Conservation (phyloP, 208 protist genomes). For the Leishmania amazonensis region DNA sequence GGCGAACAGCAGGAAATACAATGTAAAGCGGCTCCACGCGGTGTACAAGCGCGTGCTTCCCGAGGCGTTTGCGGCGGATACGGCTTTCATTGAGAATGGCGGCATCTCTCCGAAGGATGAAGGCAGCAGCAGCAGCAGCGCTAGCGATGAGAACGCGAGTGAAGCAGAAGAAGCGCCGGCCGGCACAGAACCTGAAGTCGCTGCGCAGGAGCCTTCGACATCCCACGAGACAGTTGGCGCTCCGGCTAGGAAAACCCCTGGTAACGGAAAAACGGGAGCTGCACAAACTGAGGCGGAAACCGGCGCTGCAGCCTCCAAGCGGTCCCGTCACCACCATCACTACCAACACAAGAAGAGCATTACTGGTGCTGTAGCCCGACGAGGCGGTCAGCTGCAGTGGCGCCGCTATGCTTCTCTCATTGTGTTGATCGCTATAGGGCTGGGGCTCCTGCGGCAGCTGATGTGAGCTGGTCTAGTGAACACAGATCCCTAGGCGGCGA, state of each 20-base stretch:
- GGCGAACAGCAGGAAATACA: conserved; percentile 48
- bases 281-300: background rate
- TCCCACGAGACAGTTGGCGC: background rate
- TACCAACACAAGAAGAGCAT: background rate
- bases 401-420: conserved; percentile 21
- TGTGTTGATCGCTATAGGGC: conserved; percentile 20
- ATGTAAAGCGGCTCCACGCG: conserved; percentile 36
- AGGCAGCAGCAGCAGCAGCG: background rate
- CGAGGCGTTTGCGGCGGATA: conserved; percentile 46
- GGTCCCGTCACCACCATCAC: background rate
- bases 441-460: conserved; percentile 18
- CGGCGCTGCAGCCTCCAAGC: background rate
- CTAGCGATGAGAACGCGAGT: background rate
- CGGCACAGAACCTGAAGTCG: background rate
- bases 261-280: background rate
- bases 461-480: background rate
- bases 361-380: background rate
- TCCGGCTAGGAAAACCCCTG: background rate
- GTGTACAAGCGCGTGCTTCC: conserved; percentile 58
- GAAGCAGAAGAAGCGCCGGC: background rate
- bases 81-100: conserved; percentile 16
- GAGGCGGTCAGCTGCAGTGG: conserved; percentile 7
- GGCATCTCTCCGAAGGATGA: background rate
- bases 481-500: background rate
- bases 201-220: background rate